These are phyloP conservation scores for Cystofilobasidium macerans DNA, from an alignment of 768 basidiomycete genomes.

Conservation along the genomic window DNA sequence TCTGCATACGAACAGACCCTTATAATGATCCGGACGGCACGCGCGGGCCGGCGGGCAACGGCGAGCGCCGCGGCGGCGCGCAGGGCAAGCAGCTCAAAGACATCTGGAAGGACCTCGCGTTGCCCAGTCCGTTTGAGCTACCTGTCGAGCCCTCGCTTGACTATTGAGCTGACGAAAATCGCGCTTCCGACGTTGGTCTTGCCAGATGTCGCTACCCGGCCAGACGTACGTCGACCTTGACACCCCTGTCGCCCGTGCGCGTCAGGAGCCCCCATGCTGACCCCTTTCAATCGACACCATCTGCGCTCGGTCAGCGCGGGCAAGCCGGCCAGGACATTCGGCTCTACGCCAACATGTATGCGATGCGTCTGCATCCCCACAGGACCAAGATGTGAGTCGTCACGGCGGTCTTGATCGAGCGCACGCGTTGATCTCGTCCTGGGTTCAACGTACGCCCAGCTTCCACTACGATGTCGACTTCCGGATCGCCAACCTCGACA, in stretches of 20 bases:
- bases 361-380: too few species aligned
- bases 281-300: too few species aligned
- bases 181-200: background rate
- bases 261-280: background rate
- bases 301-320: too few species aligned
- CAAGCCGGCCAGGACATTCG: too few species aligned
- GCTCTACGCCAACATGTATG: too few species aligned
- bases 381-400: too few species aligned
- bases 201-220: background rate
- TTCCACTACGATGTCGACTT: constrained; percentile 2
- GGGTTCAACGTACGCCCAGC: background rate
- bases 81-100: background rate
- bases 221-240: too few species aligned
- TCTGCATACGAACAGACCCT: background rate
- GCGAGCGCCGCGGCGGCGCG: background rate
- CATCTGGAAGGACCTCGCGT: background rate
- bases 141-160: background rate
- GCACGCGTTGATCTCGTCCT: too few species aligned
- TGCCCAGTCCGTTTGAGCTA: background rate
- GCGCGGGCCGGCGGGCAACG: background rate
- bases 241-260: background rate
- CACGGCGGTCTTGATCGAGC: too few species aligned
- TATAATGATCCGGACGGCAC: background rate
- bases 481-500: background rate
- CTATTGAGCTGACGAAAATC: too few species aligned